Evolutionary conservation across 1,139 yeast species (phyloP).

Genomic region (Suzukiozyma palmioleophila): DNA sequence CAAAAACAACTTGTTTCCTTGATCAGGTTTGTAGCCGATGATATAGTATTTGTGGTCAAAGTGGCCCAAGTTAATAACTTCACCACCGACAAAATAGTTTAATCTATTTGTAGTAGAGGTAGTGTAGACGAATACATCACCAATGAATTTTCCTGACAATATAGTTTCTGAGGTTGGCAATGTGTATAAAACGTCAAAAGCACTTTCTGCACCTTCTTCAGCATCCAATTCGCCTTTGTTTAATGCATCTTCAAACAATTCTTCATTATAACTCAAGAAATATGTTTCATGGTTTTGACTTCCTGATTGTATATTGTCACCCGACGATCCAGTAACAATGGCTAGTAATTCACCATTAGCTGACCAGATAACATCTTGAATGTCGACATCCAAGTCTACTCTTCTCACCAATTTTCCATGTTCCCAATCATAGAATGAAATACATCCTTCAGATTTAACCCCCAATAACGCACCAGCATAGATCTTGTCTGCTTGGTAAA

Average conservation of each 20-base stretch:
- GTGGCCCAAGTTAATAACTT: conserved; percentile 87
- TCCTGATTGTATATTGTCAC: conserved; percentile 18
- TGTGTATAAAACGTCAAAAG: conserved; percentile 82
- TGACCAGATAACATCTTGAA: conserved; percentile 84
- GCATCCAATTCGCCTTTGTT: conserved; percentile 57
- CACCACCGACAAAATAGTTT: conserved; percentile 93
- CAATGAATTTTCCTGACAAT: conserved; percentile 91
- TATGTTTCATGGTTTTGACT: conserved; percentile 63
- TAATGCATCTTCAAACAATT: conserved; percentile 60
- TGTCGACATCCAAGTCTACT: conserved; percentile 69
- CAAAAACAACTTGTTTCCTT: conserved; percentile 85
- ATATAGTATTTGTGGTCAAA: conserved; percentile 85
- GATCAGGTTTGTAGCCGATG: conserved; percentile 76
- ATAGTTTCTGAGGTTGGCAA: conserved; percentile 67
- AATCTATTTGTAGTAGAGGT: conserved; percentile 76
- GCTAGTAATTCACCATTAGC: conserved; percentile 88
- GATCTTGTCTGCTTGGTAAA: conserved; percentile 74
- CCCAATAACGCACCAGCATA: conserved; percentile 87
- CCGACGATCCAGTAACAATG: conserved; percentile 52
- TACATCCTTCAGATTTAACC: conserved; percentile 73
- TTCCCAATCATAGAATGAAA: conserved; percentile 93
- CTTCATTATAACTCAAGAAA: conserved; percentile 70
- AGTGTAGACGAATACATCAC: conserved; percentile 92
- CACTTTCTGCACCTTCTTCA: conserved; percentile 83
- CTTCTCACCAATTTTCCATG: conserved; percentile 78